phyloP scores from a whole-genome alignment of 2,329 filamentous ascomycete species.

The Trichophyton schoenleinii region DNA sequence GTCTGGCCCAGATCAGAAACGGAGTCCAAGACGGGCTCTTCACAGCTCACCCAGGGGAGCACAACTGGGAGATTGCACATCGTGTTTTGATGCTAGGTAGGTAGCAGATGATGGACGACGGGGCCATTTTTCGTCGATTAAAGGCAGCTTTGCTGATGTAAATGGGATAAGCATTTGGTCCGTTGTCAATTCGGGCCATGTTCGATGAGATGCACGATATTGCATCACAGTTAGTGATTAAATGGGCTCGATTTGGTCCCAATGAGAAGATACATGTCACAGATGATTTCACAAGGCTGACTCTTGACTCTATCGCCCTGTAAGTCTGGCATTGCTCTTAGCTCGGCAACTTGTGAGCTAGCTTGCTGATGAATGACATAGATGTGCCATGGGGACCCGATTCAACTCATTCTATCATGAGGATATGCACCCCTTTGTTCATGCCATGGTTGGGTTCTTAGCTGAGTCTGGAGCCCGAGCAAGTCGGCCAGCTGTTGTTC shows the following conservation, averaged over 20 bases:
- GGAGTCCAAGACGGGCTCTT: not conserved
- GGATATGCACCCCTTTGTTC: constrained; percentile 1
- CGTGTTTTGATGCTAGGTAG: constrained; percentile 1
- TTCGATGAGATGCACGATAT: constrained; percentile 4
- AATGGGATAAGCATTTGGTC: not conserved
- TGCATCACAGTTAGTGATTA: constrained; percentile 1
- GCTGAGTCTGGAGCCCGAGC: not conserved
- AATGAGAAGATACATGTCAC: constrained; percentile 1
- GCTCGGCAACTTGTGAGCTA: no score
- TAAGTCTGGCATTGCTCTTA: not conserved
- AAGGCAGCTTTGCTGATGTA: not conserved
- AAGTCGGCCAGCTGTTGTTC: not conserved
- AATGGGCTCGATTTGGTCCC: constrained; percentile 1
- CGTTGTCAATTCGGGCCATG: not conserved
- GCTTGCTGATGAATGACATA: not conserved
- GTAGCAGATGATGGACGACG: not conserved
- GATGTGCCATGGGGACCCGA: not conserved
- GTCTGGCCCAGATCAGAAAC: not conserved
- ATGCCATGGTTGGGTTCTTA: not conserved
- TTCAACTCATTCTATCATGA: constrained; percentile 2
- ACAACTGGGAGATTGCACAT: constrained; percentile 3
- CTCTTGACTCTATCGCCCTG: not conserved
- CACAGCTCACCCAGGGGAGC: not conserved
- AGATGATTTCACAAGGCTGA: not conserved
- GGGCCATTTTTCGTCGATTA: not conserved